phyloP scores from a whole-genome alignment of 345 rosid genomes.

The Viola odorata region DNA sequence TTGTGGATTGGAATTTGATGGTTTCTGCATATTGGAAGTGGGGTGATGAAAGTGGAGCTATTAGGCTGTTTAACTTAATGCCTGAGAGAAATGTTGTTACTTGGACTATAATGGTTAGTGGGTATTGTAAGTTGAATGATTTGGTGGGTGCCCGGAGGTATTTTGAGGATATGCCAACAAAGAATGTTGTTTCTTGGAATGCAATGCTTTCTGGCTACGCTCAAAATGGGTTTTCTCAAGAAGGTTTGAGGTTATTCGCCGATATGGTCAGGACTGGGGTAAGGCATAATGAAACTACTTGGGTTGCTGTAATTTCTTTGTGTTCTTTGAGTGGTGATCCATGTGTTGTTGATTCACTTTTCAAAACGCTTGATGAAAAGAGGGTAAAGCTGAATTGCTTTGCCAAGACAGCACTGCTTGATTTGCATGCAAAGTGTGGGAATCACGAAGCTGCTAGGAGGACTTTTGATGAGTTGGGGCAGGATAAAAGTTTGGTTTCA shows the following conservation, averaged over 20 bases:
- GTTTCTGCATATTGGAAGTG: too few species aligned
- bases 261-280: conserved; percentile 24
- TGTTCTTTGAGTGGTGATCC: conserved; percentile 39
- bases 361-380: conserved; percentile 17
- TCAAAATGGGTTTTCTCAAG: conserved; percentile 24
- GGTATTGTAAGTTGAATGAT: too few species aligned
- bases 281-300: conserved; percentile 32
- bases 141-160: background rate
- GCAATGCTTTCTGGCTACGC: conserved; percentile 54
- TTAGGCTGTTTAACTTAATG: too few species aligned
- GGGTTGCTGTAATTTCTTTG: conserved; percentile 41
- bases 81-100: too few species aligned
- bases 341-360: conserved; percentile 30
- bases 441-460: conserved; percentile 27
- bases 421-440: conserved; percentile 42
- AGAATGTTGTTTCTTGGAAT: conserved; percentile 45
- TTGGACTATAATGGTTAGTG: too few species aligned
- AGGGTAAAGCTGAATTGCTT: conserved; percentile 27
- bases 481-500: too few species aligned
- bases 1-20: too few species aligned
- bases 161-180: conserved; percentile 41
- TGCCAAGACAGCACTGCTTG: conserved; percentile 41
- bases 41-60: too few species aligned
- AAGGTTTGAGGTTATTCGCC: conserved; percentile 36
- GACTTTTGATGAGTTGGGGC: conserved; percentile 26